phyloP scores from a whole-genome alignment of 805 yeast genomes.

The Lipomyces lipofer region DNA sequence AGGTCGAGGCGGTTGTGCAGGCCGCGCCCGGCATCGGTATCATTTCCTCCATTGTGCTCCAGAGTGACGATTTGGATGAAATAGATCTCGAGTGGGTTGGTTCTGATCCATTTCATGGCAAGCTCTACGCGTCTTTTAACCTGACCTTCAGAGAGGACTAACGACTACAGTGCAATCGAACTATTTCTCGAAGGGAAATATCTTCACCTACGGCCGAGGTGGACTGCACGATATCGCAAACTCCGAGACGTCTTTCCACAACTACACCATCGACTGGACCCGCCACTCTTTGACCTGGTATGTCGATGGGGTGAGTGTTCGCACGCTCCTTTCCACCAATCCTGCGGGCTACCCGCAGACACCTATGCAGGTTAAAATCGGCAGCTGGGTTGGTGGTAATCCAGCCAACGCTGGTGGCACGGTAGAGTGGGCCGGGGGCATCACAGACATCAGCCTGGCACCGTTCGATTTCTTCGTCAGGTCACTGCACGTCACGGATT shows the following conservation, averaged over 20 bases:
- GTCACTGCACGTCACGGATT: slow-evolving; percentile 57
- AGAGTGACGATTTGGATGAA: slow-evolving; percentile 84
- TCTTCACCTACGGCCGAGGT: slow-evolving; percentile 78
- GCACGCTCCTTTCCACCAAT: slow-evolving; percentile 55
- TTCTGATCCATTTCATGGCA: slow-evolving; percentile 70
- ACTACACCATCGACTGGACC: slow-evolving; percentile 85
- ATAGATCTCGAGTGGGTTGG: slow-evolving; percentile 89
- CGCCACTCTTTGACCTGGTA: slow-evolving; percentile 65
- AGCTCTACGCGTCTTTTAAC: no score
- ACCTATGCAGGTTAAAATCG: slow-evolving; percentile 74
- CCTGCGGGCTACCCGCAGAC: slow-evolving; percentile 76
- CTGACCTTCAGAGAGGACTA: no score
- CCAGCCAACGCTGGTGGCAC: slow-evolving; percentile 57
- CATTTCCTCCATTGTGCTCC: slow-evolving; percentile 76
- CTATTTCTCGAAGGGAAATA: slow-evolving; percentile 78
- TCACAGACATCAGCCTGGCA: slow-evolving; percentile 60
- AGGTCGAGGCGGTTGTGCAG: slow-evolving; percentile 66
- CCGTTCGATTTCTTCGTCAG: slow-evolving; percentile 64
- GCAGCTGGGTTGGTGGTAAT: slow-evolving; percentile 56
- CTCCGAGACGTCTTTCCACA: slow-evolving; percentile 65
- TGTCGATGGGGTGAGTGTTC: slow-evolving; percentile 65
- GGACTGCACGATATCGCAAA: slow-evolving; percentile 58
- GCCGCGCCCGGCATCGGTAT: slow-evolving; percentile 80
- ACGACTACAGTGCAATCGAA: slow-evolving; percentile 34
- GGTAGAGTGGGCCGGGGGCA: slow-evolving; percentile 76